A percentile compares a stretch with the other conserved stretches of the same genome.
phyloP scores from a whole-genome alignment of 2,329 filamentous ascomycete genomes.

The Myrmaecium sp. region DNA sequence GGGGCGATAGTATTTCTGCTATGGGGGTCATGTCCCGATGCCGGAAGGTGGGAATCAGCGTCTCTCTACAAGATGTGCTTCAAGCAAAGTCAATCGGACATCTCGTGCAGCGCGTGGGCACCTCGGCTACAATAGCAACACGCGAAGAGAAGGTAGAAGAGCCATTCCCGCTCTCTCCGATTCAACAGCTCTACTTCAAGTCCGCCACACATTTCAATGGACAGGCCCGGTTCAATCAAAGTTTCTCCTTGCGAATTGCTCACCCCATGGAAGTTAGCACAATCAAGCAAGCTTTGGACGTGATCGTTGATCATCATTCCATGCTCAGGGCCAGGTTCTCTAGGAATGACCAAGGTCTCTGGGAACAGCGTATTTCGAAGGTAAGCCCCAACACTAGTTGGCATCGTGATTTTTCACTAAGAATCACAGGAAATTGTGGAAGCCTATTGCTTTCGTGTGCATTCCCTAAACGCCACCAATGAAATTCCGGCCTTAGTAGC shows the following conservation, averaged over 20 bases:
- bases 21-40: conserved; percentile 17
- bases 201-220: conserved; percentile 5
- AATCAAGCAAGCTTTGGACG: conserved; percentile 11
- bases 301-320: conserved; percentile 13
- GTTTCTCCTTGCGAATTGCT: conserved; percentile 22
- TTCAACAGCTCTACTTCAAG: conserved; percentile 29
- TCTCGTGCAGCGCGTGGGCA: conserved; percentile 10
- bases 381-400: no score
- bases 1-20: conserved; percentile 16
- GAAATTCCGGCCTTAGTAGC: conserved; percentile 8
- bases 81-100: conserved; percentile 15
- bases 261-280: conserved; percentile 9
- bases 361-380: conserved; percentile 11
- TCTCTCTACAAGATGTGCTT: conserved; percentile 16
- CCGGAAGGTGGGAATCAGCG: conserved; percentile 14
- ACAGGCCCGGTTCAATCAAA: conserved; percentile 27
- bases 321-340: conserved; percentile 18
- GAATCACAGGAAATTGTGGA: conserved; percentile 1
- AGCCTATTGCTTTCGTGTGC: conserved; percentile 10
- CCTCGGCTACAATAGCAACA: conserved; percentile 2
- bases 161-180: conserved; percentile 26
- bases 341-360: conserved; percentile 6
- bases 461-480: conserved; percentile 5
- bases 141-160: conserved; percentile 10
- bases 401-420: no score